Evolutionary conservation across 2,329 filamentous ascomycete species (phyloP).

Genomic region (Amauroascus verrucosus): DNA sequence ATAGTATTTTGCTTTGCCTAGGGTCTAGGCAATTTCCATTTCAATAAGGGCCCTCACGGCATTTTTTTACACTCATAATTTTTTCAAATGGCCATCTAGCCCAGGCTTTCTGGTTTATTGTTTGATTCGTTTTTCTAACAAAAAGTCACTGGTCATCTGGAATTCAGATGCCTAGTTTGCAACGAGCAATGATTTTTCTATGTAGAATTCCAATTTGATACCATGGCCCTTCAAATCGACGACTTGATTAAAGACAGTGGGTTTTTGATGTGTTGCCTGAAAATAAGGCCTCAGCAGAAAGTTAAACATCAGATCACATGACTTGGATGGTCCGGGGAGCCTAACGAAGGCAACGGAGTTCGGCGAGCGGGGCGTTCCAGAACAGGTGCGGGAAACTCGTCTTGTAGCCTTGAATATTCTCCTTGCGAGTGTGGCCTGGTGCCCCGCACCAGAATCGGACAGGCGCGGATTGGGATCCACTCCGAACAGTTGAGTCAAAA

Average conservation of each 20-base stretch:
- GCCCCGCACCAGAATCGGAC: not conserved
- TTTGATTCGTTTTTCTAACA: not conserved
- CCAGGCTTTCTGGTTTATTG: not conserved
- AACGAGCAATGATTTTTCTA: not conserved
- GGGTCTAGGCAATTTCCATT: not conserved
- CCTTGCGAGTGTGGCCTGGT: not conserved
- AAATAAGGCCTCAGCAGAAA: not conserved
- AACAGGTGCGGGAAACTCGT: not conserved
- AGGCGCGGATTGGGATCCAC: not conserved
- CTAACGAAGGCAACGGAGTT: constrained; percentile 4
- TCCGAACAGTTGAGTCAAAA: constrained; percentile 6
- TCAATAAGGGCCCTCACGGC: not conserved
- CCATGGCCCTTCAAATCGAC: too few species aligned
- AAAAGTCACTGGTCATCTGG: not conserved
- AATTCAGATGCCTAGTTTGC: not conserved
- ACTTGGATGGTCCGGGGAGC: not conserved
- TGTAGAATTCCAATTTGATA: not conserved
- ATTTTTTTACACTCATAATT: not conserved
- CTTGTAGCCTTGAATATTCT: constrained; percentile 1
- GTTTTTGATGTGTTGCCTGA: constrained; percentile 6
- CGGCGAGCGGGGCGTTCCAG: not conserved
- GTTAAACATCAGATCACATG: not conserved
- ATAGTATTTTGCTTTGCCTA: not conserved
- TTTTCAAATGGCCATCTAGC: not conserved
- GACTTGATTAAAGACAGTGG: too few species aligned